Conservation (phyloP, 306 rosid species). For the Trifolium fragiferum region DNA sequence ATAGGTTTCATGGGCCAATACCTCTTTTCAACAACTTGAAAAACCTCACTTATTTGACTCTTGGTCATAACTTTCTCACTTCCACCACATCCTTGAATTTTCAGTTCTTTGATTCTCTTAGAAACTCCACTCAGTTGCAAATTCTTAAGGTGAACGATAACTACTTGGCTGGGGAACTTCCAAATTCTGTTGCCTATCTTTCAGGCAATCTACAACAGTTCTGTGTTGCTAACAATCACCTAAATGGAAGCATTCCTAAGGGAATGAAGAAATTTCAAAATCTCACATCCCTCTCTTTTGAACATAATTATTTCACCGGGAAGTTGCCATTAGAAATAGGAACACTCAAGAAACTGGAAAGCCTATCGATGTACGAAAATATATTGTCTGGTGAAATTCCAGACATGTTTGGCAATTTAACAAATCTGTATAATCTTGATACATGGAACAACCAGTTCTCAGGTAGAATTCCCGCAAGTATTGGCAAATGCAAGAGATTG, state of each 20-base stretch:
- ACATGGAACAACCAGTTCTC: slow-evolving; percentile 40
- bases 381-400: slow-evolving; percentile 52
- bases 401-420: slow-evolving; percentile 51
- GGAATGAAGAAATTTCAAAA: slow-evolving; percentile 40
- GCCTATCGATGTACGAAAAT: neutral
- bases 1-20: slow-evolving; percentile 39
- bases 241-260: slow-evolving; percentile 45
- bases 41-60: slow-evolving; percentile 26
- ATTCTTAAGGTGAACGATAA: slow-evolving; percentile 35
- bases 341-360: slow-evolving; percentile 29
- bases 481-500: slow-evolving; percentile 43
- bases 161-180: slow-evolving; percentile 46
- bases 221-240: slow-evolving; percentile 39
- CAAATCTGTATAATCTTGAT: neutral
- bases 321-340: slow-evolving; percentile 46
- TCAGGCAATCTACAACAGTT: slow-evolving; percentile 42
- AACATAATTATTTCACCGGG: slow-evolving; percentile 40
- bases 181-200: slow-evolving; percentile 43
- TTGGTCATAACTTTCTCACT: slow-evolving; percentile 33
- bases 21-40: slow-evolving; percentile 42
- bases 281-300: slow-evolving; percentile 43
- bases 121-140: slow-evolving; percentile 32
- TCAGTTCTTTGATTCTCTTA: slow-evolving; percentile 45
- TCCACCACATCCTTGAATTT: slow-evolving; percentile 41
- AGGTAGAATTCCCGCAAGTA: slow-evolving; percentile 40